Percentiles rank a stretch among this genome's conserved stretches.
Conservation (phyloP, 1,139 yeast genomes). For the Pichia sp. region DNA sequence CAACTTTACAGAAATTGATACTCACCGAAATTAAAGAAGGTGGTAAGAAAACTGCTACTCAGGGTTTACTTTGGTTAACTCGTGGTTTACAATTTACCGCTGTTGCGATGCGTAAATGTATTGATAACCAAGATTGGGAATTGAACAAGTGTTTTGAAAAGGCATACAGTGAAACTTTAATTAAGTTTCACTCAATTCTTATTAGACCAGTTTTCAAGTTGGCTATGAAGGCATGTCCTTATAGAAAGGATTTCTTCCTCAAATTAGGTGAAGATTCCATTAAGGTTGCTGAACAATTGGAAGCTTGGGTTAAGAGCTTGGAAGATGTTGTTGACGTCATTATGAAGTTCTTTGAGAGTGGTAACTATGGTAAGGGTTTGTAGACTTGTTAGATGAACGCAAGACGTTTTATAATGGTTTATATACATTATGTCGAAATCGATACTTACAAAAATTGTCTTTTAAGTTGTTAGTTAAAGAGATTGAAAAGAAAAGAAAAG, state of each 20-base stretch:
- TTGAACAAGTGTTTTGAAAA: conserved; percentile 73
- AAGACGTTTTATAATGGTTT: no score
- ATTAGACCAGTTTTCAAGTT: conserved; percentile 82
- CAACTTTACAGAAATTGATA: conserved; percentile 72
- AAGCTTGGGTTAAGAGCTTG: conserved; percentile 68
- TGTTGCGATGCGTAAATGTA: conserved; percentile 75
- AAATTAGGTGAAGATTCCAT: conserved; percentile 70
- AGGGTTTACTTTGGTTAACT: conserved; percentile 82
- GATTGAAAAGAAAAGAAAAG: neutral
- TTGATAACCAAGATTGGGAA: conserved; percentile 54
- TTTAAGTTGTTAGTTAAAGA: neutral
- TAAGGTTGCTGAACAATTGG: conserved; percentile 58
- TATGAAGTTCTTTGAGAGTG: conserved; percentile 66
- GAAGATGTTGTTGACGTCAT: conserved; percentile 68
- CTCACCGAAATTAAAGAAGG: conserved; percentile 56
- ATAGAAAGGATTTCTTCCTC: conserved; percentile 75
- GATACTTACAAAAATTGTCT: no score
- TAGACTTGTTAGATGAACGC: conserved; percentile 26
- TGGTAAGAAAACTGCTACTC: conserved; percentile 71
- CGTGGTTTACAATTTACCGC: conserved; percentile 88
- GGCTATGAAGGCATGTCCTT: conserved; percentile 96
- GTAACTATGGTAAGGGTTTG: conserved; percentile 86
- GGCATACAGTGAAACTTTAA: conserved; percentile 72
- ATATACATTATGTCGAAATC: neutral
- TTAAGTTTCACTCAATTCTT: conserved; percentile 75